Percentiles rank a stretch among this genome's conserved stretches.
phyloP scores from a whole-genome alignment of 1,284 basidiomycete species.

The Ceratobasidium sp. region DNA sequence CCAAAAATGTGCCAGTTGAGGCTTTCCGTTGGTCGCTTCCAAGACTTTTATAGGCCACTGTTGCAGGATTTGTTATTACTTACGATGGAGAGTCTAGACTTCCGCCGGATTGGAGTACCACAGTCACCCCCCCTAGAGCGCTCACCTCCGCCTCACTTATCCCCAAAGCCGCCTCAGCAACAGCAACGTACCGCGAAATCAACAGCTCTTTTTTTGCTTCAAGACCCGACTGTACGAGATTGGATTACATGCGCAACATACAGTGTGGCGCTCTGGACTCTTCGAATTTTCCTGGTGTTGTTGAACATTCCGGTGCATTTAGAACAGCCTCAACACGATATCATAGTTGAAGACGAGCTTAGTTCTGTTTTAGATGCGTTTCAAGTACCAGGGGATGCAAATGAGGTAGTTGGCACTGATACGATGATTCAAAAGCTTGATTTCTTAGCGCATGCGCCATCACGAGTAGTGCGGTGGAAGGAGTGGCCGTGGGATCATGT shows the following conservation, averaged over 20 bases:
- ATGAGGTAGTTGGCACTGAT: too few relatives aligned
- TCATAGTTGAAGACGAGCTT: neutral
- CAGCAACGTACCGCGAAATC: too few relatives aligned
- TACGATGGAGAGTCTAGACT: neutral
- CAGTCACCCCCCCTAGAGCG: too few relatives aligned
- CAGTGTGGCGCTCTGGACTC: neutral
- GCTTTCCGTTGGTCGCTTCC: neutral
- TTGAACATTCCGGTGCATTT: neutral
- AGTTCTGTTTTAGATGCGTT: neutral
- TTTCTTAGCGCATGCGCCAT: neutral
- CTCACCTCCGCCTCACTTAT: neutral
- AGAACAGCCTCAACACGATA: too few relatives aligned
- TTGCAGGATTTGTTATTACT: neutral
- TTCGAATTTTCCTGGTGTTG: neutral
- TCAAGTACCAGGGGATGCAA: neutral
- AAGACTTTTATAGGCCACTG: neutral
- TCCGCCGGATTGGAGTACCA: neutral
- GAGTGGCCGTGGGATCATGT: constrained; percentile 10
- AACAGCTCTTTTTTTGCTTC: too few relatives aligned
- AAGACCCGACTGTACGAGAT: too few relatives aligned
- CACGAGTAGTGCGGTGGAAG: neutral
- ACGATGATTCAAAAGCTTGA: neutral
- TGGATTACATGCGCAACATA: too few relatives aligned
- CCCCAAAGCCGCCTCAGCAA: too few relatives aligned
- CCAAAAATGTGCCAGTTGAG: neutral